Base-by-base conservation (phyloP, 805 yeast genomes). In the Candida insectorum region DNA sequence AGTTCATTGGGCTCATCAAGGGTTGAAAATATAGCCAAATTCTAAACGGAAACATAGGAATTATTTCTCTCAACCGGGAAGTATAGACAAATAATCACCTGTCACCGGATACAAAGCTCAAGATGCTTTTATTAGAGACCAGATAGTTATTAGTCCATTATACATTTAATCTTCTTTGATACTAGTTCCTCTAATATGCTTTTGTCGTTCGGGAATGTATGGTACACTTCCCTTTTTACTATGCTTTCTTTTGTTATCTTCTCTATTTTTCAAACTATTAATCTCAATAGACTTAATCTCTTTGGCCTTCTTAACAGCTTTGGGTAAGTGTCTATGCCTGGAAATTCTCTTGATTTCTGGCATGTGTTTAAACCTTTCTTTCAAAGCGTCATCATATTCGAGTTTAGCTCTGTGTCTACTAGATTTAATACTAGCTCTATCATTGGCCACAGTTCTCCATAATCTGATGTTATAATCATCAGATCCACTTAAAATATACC, bases 381-480 rank as follows among this genome's bases (percentile, higher is more conserved):
- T 89, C 59, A 93, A 74, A 31, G 94, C 91, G 34, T 77, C 85
- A 56, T 87, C 95, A 61, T 93, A 91, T 60, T 91, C 96, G 49
- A 88, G 65, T 60, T 86, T 85, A 48, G 80, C 63, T 56, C 93
- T 77, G 61, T 86, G 84, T 49, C 84, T 77, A 7, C 93, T 65
- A 2, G 93, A 79, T 62, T 85, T 85, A 41, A 87, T 81, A 37
- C 79, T 79, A 1, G 94, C 71, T 51, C 97, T 73, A 39, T 86
- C 95, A 58, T 84, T 77, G 0, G 97, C 94, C 37, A 73, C 74
- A 7, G 95, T 63, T 60, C 98, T 73, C 99, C 99, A 93, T 37
- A 94, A 49, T 47, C 99, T 73, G 18, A 94, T 79, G 59, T 94
- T 94, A 46, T 96, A 94, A 58, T 93, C 99, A 59, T 93, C 98